Conservation (phyloP, 2,329 filamentous ascomycete species). For the Colletotrichum kahawae region DNA sequence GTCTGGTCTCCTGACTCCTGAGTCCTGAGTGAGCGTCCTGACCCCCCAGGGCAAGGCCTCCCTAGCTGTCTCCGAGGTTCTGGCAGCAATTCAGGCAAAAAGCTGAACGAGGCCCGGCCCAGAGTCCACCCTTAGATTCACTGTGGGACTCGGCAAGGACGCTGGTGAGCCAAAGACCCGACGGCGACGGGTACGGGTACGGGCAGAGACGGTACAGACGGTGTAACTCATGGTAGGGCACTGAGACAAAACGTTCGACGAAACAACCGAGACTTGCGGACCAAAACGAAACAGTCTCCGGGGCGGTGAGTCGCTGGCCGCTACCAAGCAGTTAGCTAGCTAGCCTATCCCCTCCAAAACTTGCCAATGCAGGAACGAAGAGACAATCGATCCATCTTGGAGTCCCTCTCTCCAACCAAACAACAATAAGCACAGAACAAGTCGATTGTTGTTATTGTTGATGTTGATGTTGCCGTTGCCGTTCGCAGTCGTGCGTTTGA, state of each 20-base stretch:
- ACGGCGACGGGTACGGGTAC: not conserved
- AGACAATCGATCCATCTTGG: constrained; percentile 3
- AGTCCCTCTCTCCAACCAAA: not conserved
- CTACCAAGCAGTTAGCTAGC: not conserved
- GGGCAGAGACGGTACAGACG: not conserved
- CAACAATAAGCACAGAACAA: not conserved
- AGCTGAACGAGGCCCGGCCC: not conserved
- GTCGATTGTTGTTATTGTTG: not conserved
- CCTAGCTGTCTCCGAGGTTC: not conserved
- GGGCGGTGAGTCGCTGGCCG: not conserved
- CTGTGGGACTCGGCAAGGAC: constrained; percentile 3
- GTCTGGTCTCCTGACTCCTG: not conserved
- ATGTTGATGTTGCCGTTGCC: not conserved
- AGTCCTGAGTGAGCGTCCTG: not conserved
- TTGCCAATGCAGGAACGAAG: not conserved
- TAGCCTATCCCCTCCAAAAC: not conserved
- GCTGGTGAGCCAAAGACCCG: not conserved
- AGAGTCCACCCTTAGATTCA: not conserved
- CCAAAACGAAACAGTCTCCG: not conserved
- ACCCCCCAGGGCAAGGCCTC: no score
- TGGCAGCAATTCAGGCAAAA: constrained; percentile 4
- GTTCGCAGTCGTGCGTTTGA: not conserved
- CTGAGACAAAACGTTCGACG: constrained; percentile 6
- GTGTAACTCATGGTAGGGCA: not conserved
- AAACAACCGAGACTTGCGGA: not conserved